These are phyloP conservation scores for Mitragyna speciosa DNA, from an alignment of 257 asterid genomes.

Conservation along the genomic window DNA sequence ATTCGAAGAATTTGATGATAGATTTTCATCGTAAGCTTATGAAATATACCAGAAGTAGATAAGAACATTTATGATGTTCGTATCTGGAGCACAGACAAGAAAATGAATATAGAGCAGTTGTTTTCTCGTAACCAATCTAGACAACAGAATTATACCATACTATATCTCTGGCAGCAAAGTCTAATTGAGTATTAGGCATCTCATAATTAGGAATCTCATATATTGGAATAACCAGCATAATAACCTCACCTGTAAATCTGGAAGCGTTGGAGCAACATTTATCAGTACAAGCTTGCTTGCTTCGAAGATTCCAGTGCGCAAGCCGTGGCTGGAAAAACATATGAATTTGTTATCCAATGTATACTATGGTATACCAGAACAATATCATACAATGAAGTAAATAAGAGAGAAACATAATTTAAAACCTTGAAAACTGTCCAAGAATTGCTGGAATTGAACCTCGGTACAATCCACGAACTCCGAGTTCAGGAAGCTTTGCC, in stretches of 20 bases:
- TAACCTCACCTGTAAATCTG: conserved; percentile 77
- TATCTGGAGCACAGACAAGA: background rate
- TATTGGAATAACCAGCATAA: background rate
- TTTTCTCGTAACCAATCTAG: background rate
- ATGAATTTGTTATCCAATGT: conserved; percentile 11
- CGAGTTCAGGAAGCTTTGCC: conserved; percentile 84
- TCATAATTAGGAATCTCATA: too few species aligned
- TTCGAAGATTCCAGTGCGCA: conserved; percentile 94
- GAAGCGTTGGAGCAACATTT: conserved; percentile 87
- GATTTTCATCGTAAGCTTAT: background rate
- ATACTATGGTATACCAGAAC: background rate
- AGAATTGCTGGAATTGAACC: conserved; percentile 96
- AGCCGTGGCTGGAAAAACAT: conserved; percentile 70
- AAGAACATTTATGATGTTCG: background rate
- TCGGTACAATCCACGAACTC: conserved; percentile 76
- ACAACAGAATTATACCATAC: background rate
- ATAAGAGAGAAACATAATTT: conserved; percentile 14
- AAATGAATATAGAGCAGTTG: background rate
- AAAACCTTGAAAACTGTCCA: conserved; percentile 94
- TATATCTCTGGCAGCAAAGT: background rate
- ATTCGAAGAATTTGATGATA: background rate
- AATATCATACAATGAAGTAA: background rate
- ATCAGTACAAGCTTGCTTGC: conserved; percentile 89
- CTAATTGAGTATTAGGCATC: background rate
- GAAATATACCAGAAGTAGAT: background rate